Evolutionary conservation across 345 rosid species (phyloP).

Genomic region (Populus euphratica): DNA sequence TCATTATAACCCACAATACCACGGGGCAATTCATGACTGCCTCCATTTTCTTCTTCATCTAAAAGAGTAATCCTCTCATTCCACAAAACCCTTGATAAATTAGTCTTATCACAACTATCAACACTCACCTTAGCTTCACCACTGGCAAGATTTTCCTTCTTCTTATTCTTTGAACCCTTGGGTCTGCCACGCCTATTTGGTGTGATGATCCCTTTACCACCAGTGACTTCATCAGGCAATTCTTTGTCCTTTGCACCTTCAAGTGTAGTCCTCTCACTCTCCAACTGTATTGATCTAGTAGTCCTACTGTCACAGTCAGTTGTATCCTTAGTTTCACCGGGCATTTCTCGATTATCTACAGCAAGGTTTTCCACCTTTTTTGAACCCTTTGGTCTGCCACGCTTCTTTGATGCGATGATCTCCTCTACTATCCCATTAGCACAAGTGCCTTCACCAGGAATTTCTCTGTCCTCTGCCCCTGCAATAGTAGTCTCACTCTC

Average conservation of each 20-base stretch:
- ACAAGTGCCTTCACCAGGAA: not conserved
- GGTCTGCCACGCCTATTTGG: constrained; percentile 23
- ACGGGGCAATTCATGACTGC: too few species aligned
- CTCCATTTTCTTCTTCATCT: not conserved
- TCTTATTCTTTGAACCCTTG: constrained; percentile 24
- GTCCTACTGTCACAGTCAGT: not conserved
- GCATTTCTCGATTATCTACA: not conserved
- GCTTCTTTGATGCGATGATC: not conserved
- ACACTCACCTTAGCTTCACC: constrained; percentile 1
- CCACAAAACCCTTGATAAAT: not conserved
- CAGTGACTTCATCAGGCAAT: too few species aligned
- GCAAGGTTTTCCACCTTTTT: constrained; percentile 8
- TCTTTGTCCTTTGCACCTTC: too few species aligned
- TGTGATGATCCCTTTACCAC: not conserved
- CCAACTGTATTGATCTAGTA: not conserved
- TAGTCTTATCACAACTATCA: not conserved
- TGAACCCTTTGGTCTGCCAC: constrained; percentile 28
- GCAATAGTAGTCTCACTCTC: not conserved
- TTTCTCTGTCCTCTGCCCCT: not conserved
- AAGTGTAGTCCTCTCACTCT: not conserved
- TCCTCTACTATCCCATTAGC: not conserved
- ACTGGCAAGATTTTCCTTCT: not conserved
- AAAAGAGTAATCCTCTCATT: not conserved
- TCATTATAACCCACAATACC: too few species aligned
- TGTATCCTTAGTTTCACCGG: not conserved